Base-by-base conservation (phyloP, 148 eudicot species). In the Selenicereus undatus region DNA sequence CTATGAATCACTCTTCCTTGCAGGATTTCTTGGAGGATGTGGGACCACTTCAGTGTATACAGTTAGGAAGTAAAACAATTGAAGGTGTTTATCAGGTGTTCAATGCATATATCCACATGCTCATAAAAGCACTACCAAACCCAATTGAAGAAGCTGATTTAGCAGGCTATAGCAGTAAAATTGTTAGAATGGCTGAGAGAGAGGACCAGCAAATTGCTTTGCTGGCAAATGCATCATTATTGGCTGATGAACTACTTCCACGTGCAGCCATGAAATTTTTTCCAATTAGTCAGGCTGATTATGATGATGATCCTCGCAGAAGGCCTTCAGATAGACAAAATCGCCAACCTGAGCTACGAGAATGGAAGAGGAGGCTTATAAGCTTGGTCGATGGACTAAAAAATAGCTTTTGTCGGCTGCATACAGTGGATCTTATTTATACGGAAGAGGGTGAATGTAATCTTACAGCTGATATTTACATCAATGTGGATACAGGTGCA, bases 21-120 rank as follows among this genome's bases (percentile, higher is more conserved):
- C 90, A 95, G 98, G 97, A 95, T 81, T 93, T 95, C 78, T 91
- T 95, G 81, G 97, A 93, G 79, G 98, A 95, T 86, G 98, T 95
- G 76, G 97, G 92, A 75, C 94, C 98, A 70, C 90, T 95, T 22
- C 86, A 90, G 78, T 91, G 93, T 80, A 93, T 96, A 98, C 97
- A 96, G 76, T 86, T 96, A 80, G 98, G 98, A 45, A 91, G 93
- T 78, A 93, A 89, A 88, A 91, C 94, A 52, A 85, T 95, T 76
- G 99, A 95, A 77, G 99, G 99, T 75, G 88, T 96, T 72, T 93
- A 87, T 90, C 91, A 93, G 83, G 93, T 95, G 73, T 95, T 90
- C 75, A 92, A 87, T 85, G 86, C 97, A 5, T 95, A 93, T 80
- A 80, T 92, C 45, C 88, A 81, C 85, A 88, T 92, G 91, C 97